These are phyloP conservation scores for Penicillium sclerotigenum DNA, from an alignment of 2,329 filamentous ascomycete species.

Conservation along the genomic window DNA sequence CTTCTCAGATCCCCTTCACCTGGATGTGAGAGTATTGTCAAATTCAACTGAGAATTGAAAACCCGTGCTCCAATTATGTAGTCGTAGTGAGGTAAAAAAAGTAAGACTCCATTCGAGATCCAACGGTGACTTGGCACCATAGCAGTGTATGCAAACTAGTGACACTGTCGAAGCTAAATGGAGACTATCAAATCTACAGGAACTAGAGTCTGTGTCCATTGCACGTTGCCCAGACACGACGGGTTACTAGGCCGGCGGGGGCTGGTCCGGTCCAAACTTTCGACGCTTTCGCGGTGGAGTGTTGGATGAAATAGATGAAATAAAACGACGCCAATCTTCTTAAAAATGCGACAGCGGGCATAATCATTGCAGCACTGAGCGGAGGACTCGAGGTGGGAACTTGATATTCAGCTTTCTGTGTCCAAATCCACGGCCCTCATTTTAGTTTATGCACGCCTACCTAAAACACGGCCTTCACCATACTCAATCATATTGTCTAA, in stretches of 20 bases:
- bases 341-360: neutral
- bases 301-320: neutral
- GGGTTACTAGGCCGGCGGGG: neutral
- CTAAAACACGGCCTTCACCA: neutral
- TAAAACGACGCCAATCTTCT: neutral
- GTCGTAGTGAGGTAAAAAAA: neutral
- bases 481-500: constrained; percentile 69
- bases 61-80: neutral
- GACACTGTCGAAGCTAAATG: neutral
- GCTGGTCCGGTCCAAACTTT: neutral
- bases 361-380: neutral
- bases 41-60: neutral
- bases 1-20: neutral
- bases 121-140: neutral
- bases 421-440: neutral
- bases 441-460: neutral
- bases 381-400: neutral
- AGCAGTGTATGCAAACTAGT: neutral
- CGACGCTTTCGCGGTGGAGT: neutral
- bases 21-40: neutral
- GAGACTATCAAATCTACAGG: neutral
- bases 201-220: neutral
- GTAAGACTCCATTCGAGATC: too few species aligned
- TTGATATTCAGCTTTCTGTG: neutral
- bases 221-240: neutral